Conservation (phyloP, 768 basidiomycete genomes). For the Xerocomellus amylosporus region DNA sequence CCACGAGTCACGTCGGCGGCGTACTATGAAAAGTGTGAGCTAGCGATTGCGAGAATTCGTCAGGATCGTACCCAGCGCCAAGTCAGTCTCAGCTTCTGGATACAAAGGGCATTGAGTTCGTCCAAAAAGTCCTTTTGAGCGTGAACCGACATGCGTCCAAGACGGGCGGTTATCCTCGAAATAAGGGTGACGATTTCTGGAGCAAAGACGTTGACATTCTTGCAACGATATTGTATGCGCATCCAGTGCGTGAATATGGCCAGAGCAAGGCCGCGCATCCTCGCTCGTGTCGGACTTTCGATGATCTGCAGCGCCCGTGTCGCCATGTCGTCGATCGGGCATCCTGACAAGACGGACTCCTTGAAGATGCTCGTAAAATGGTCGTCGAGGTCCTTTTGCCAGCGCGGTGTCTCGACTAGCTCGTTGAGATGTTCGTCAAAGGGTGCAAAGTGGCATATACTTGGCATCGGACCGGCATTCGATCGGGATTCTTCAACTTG, state of each 20-base stretch:
- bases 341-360: conserved; percentile 3
- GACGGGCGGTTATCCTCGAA: neutral
- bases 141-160: conserved; percentile 6
- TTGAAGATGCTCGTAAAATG: conserved; percentile 15
- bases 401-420: neutral
- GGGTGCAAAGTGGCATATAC: conserved; percentile 7
- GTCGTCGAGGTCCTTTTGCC: conserved; percentile 15
- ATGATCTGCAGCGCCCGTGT: conserved; percentile 8
- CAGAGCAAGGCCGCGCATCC: conserved; percentile 10
- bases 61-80: conserved; percentile 17
- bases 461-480: neutral
- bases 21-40: conserved; percentile 14
- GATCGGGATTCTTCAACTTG: too few relatives aligned
- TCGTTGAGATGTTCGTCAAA: conserved; percentile 7
- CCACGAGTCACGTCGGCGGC: neutral
- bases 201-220: conserved; percentile 6
- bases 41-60: neutral
- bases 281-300: conserved; percentile 9
- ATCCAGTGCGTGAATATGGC: conserved; percentile 15
- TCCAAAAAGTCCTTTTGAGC: conserved; percentile 11
- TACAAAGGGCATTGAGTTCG: conserved; percentile 7
- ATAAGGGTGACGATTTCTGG: conserved; percentile 7
- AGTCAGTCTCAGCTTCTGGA: conserved; percentile 11
- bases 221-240: conserved; percentile 11
- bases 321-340: conserved; percentile 8